Base-by-base conservation (phyloP, 2,329 filamentous ascomycete species). In the Diaporthe aspalathi region DNA sequence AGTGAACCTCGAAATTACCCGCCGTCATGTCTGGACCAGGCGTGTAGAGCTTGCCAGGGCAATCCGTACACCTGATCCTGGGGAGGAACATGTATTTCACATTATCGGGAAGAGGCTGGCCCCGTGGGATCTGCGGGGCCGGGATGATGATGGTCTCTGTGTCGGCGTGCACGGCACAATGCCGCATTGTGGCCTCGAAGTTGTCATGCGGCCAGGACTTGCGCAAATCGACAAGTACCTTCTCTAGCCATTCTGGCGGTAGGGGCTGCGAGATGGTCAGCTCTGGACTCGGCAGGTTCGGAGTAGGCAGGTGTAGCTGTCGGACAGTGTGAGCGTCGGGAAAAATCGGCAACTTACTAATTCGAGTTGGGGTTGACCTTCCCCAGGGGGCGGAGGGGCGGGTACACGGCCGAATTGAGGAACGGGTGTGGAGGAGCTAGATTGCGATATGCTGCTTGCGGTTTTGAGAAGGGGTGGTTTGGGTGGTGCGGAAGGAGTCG, bases 141-240 rank as follows among this genome's bases (percentile, higher is more conserved):
- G 79, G 82, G 47, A 90, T 84, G 65, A 93, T 86, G 27, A 91
- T 89, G 24, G 88, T 83, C 73, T 92, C 89, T 3, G 93, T 95
- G 62, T 88, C 85, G 14, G 88, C 88, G 80, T 97, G 92, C 73
- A 97, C 89, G 71, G 93, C 91, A 29, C 90, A 93, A 81, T 97
- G 95, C 73, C 94, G 94, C 96, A 99, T 99, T 27, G 92, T 89
- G 68, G 91, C 92, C 81, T 97, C 94, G 79, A 98, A 98, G 38
- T 89, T 88, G 80, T 98, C 94, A 76, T 92, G 89, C 4, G 93
- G 92, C 78, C 97, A 95, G 72, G 87, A 85, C 75, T 90, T 90
- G 76, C 85, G 84, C 70, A 98, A 88, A 29, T 90, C 87, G 72
- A 88, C 85, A n/a, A 98, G 89, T 67, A 93, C 92, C 47, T 87